phyloP scores from a whole-genome alignment of 345 rosid species.

The Mangifera indica region DNA sequence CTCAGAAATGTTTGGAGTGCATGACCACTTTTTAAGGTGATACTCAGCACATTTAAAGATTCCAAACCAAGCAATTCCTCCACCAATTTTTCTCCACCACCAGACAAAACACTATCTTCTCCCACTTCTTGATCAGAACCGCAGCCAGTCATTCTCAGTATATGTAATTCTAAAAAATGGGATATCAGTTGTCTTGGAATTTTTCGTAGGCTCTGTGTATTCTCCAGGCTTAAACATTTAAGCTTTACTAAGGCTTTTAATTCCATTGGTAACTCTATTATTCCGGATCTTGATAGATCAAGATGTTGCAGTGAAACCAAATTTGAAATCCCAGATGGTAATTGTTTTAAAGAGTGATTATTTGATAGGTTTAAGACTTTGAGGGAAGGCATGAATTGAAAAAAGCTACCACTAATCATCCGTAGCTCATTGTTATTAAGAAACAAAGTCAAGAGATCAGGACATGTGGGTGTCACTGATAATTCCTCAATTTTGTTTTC shows the following conservation, averaged over 20 bases:
- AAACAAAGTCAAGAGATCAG: no score
- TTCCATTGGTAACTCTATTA: conserved; percentile 27
- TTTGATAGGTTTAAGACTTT: conserved; percentile 30
- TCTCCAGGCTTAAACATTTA: conserved; percentile 21
- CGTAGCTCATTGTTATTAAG: conserved; percentile 1
- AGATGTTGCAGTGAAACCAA: conserved; percentile 24
- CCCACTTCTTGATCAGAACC: not conserved
- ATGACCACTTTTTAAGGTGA: not conserved
- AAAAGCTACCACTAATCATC: conserved; percentile 18
- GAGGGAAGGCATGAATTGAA: conserved; percentile 25
- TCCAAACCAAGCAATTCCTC: conserved; percentile 17
- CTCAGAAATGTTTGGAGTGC: conserved; percentile 2
- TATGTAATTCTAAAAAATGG: not conserved
- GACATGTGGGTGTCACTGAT: conserved; percentile 11
- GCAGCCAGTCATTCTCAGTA: conserved; percentile 8
- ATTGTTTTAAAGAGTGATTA: conserved; percentile 2
- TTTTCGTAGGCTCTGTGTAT: not conserved
- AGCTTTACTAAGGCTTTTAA: conserved; percentile 26
- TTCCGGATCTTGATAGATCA: conserved; percentile 22
- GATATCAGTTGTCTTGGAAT: conserved; percentile 20
- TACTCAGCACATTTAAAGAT: not conserved
- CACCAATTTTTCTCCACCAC: not conserved
- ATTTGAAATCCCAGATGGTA: conserved; percentile 27
- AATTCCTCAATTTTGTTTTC: conserved; percentile 17
- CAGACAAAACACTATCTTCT: conserved; percentile 1